Evolutionary conservation across 768 basidiomycete genomes (phyloP).

Genomic region (Pholiota conissans): DNA sequence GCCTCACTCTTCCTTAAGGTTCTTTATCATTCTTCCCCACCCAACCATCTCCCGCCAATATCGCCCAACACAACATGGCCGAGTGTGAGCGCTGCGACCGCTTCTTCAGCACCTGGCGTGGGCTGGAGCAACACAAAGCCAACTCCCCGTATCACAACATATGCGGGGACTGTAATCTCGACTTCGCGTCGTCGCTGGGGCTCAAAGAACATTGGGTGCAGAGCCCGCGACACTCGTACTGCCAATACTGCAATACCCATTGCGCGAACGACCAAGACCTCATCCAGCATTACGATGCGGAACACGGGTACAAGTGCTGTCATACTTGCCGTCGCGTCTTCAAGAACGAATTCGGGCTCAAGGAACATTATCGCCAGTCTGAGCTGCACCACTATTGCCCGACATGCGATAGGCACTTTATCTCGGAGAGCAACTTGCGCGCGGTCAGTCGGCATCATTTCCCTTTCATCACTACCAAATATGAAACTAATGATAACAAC

Average conservation of each 20-base stretch:
- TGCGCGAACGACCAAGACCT: constrained; percentile 35
- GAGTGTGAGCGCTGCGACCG: constrained; percentile 37
- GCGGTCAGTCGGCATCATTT: constrained; percentile 23
- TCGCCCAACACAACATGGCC: too few relatives aligned
- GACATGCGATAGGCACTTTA: constrained; percentile 44
- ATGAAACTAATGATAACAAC: not conserved
- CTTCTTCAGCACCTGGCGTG: constrained; percentile 26
- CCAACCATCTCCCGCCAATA: too few relatives aligned
- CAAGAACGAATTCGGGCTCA: constrained; percentile 34
- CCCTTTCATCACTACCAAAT: not conserved
- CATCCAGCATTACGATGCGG: constrained; percentile 38
- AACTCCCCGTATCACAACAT: constrained; percentile 40
- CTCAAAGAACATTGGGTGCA: constrained; percentile 55
- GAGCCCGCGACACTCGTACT: constrained; percentile 50
- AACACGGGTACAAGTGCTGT: constrained; percentile 46
- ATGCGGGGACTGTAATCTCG: constrained; percentile 45
- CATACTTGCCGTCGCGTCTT: constrained; percentile 41
- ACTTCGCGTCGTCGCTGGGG: constrained; percentile 38
- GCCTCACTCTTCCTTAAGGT: too few relatives aligned
- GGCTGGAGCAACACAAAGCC: constrained; percentile 34
- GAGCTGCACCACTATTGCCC: constrained; percentile 42
- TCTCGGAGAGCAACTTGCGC: constrained; percentile 23
- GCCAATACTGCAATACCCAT: constrained; percentile 48
- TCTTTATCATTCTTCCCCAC: too few relatives aligned
- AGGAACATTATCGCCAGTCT: constrained; percentile 51